Base-by-base conservation (phyloP, 495 filamentous ascomycete species). In the Entonaema liquescens region DNA sequence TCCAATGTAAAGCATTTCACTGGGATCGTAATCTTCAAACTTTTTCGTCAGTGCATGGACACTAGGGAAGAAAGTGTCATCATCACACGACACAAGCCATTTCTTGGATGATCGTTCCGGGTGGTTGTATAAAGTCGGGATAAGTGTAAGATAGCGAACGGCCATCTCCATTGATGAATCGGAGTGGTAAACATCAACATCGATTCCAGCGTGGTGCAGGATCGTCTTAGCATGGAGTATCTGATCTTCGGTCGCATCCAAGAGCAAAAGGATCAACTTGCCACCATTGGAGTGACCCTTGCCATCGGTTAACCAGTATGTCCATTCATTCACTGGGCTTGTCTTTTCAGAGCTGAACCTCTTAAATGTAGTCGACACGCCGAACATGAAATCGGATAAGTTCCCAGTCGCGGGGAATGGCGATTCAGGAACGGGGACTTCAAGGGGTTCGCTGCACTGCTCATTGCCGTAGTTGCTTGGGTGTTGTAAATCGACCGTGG, bases 51-150 rank as follows among this genome's bases (percentile, higher is more conserved):
- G 80, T 12, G 87, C 81, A 31, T 86, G 86, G 17, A 92, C 82
- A 36, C 89, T 91, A 8, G 89, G 84, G 78, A 92, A 90, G 76
- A 91, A 92, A 19, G 91, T 93, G 72, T 93, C 91, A 72, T 93
- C 90, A 65, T 92, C 90, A 59, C 89, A 89, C 49, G 90, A 85
- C 59, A 87, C 86, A 23, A 91, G 83, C 90, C 89, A 93, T 70
- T 88, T 85, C 70, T 79, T 86, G 81, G 84, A 65, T 78, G 73
- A 15, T 74, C 87, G 68, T 71, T 85, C 74, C 78, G 75, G 82
- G 65, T 83, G 81, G 61, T 83, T 79, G 70, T 84, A 85, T 81
- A 79, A 82, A 62, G 70, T 88, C 67, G 71, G 86, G 76, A 81
- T 91, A 77, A 71, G 86, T 61, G 82, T 87, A 71, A 85, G 76